Base-by-base conservation (phyloP, 2,329 filamentous ascomycete genomes). In the Reticulascus tulasneorum region DNA sequence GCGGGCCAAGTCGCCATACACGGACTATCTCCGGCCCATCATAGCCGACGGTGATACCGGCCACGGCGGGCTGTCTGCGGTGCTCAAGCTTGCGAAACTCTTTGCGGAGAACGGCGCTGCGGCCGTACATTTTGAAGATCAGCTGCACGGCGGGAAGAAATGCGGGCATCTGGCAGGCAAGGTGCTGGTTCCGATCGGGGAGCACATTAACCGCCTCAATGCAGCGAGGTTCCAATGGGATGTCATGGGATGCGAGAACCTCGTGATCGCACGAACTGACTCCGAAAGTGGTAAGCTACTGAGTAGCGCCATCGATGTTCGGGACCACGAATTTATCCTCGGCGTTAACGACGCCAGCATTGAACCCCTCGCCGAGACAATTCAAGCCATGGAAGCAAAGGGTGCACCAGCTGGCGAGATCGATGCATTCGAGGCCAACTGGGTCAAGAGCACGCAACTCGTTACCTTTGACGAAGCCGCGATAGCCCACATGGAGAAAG, bases 221-320 rank as follows among this genome's bases (percentile, higher is more conserved):
- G 90, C 93, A 2, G 82, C 91, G 4, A 82, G 93, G 41, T 96
- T 95, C 67, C 93, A 98, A 57, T 98, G 91, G 91, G 93, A 98
- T 54, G 74, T 96, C 50, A 97, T 98, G 91, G 93, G 91, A 29
- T 82, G 79, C 34, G 93, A 98, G 67, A 97, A 94, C 59, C 74
- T 97, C 5, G 80, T 97, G 26, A 93, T 98, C 56, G 93, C 93
- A 4, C 82, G 93, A 39, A 97, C 93, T 2, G 93, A 98, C 61
- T 94, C 89, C 1, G 93, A 97, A 63, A 94, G 87, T 44, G 93
- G 91, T 29, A 90, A 83, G 58, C 75, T 98, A 16, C 73, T 98
- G 37, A 94, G 85, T 40, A 94, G 85, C 42, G 87, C 89, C 11
- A 85, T 98, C 45, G 93, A 98, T 55, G 84, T 89, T 6, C 84